Evolutionary conservation across 2,329 filamentous ascomycete genomes (phyloP).

Genomic region (Beauveria sp.): DNA sequence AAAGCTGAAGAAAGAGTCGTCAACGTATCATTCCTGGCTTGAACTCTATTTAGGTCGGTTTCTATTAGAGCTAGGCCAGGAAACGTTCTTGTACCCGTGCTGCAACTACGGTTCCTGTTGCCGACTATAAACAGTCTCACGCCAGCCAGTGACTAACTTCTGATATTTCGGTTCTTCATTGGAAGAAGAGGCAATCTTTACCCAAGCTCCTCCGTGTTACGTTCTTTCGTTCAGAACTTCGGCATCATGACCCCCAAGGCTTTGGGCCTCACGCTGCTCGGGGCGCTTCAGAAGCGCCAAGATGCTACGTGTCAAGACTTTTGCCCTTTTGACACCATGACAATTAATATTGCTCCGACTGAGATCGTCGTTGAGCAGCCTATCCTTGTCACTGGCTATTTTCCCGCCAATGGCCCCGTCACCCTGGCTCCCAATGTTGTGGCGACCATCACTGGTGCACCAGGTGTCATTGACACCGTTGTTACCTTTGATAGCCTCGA

Average conservation of each 20-base stretch:
- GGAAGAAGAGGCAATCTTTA: not conserved
- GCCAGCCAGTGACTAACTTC: not conserved
- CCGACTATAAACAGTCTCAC: not conserved
- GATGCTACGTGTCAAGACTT: not conserved
- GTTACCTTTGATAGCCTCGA: not conserved
- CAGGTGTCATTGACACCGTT: slow-evolving; percentile 1
- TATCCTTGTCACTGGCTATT: slow-evolving; percentile 2
- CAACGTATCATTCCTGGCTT: not conserved
- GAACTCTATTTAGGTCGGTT: not conserved
- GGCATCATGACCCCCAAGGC: slow-evolving; percentile 4
- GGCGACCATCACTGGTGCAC: slow-evolving; percentile 1
- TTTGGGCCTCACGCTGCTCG: not conserved
- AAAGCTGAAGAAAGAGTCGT: not conserved
- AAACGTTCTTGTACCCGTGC: not conserved
- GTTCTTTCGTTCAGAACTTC: not conserved
- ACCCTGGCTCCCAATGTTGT: not conserved
- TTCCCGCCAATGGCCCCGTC: slow-evolving; percentile 1
- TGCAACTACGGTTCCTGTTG: not conserved
- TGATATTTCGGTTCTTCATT: not conserved
- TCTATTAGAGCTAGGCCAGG: not conserved
- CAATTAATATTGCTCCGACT: not conserved
- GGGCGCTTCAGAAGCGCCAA: not conserved
- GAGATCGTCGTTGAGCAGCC: not conserved
- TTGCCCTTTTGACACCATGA: slow-evolving; percentile 3
- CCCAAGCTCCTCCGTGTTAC: not conserved